Base-by-base conservation (phyloP, 1,139 yeast genomes). In the Geotrichum carabidarum region DNA sequence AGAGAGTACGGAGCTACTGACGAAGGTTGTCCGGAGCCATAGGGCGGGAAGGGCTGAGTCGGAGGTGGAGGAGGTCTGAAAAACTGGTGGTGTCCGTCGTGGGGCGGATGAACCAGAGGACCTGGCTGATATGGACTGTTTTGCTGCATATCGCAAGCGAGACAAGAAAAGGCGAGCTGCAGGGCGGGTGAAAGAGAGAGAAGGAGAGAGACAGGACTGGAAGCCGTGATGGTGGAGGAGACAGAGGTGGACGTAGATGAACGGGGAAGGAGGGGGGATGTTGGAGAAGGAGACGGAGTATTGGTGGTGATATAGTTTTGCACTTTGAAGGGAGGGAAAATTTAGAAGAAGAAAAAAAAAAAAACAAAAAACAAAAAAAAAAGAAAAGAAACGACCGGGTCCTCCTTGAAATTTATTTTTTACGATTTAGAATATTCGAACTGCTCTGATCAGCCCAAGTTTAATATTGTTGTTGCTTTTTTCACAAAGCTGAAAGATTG, bases 31-130 rank as follows among this genome's bases (percentile, higher is more conserved):
- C 15, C 14, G 8, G 34, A 27, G n/a, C 35, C 35, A n/a, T 41
- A 41, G 22, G 44, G 30, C 14, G 44, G 12, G 44, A 12, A 41
- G 44, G 14, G 44, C 44, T 41, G 44, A 41, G 44, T 12, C 8
- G 30, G 44, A 17, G 52, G 52, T 3, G 51, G 52, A 34, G 52
- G 52, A 9, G 46, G 52, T 30, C 52, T 30, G 32, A 49, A 49
- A 30, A 41, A 49, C 15, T 30, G 45, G 15, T 34, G 51, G 7
- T 30, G 51, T 11, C 30, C 34, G 38, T 40, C 34, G 8, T 37
- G 35, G n/a, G 37, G 44, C 17, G 32, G 44, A 17, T 18, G 44
- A 7, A 41, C 22, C 27, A 41, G 30, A 17, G 44, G 32, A 17
- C 32, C 32, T 18, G 44, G 44, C 44, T 41, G 44, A n/a, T 41